Evolutionary conservation across 2,329 filamentous ascomycete genomes (phyloP).

Genomic region (Trichoderma simmonsii): DNA sequence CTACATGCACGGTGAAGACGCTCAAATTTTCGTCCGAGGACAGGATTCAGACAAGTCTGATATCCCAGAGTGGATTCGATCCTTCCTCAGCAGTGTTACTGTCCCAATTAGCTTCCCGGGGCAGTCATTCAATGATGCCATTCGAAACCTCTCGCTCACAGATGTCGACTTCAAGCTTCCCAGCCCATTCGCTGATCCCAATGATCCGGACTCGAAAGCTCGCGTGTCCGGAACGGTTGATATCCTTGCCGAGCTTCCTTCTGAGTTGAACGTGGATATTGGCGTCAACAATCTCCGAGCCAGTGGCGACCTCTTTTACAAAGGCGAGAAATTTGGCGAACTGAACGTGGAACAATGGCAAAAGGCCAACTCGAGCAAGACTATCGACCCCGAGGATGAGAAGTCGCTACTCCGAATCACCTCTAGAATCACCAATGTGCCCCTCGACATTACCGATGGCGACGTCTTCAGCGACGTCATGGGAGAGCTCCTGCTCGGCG

Average conservation of each 20-base stretch:
- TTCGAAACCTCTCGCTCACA: constrained; percentile 82
- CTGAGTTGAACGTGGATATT: constrained; percentile 82
- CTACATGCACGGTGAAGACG: constrained; percentile 77
- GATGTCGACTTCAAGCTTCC: constrained; percentile 86
- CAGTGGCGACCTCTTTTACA: constrained; percentile 76
- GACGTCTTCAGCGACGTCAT: constrained; percentile 77
- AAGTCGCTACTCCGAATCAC: constrained; percentile 67
- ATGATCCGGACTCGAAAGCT: constrained; percentile 68
- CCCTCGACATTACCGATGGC: constrained; percentile 76
- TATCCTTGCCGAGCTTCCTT: constrained; percentile 73
- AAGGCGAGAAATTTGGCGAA: constrained; percentile 72
- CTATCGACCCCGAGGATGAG: constrained; percentile 53
- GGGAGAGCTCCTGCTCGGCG: constrained; percentile 75
- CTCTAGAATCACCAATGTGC: constrained; percentile 73
- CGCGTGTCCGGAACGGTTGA: constrained; percentile 79
- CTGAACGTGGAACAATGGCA: constrained; percentile 83
- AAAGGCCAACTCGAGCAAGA: constrained; percentile 71
- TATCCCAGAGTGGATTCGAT: constrained; percentile 78
- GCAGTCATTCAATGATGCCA: constrained; percentile 73
- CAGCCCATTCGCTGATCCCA: constrained; percentile 72
- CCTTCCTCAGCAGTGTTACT: constrained; percentile 76
- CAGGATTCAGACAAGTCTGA: constrained; percentile 62
- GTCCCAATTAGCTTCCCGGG: constrained; percentile 83
- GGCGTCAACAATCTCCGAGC: constrained; percentile 75
- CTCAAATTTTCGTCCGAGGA: constrained; percentile 79